These are phyloP conservation scores for Vinca minor DNA, from an alignment of 257 asterid species.

Conservation along the genomic window DNA sequence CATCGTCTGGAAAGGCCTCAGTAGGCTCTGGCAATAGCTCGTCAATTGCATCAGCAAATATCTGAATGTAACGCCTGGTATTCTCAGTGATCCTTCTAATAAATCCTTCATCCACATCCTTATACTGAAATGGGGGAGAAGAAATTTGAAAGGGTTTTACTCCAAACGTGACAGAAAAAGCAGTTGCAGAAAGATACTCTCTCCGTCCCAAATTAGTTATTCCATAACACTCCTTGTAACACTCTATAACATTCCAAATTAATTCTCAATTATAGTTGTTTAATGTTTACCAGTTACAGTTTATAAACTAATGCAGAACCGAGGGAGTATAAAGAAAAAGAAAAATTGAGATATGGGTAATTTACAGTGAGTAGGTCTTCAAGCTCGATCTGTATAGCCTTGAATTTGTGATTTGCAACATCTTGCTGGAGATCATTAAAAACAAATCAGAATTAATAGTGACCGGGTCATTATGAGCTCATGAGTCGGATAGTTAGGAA, in stretches of 20 bases:
- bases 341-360: neutral
- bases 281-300: too few relatives aligned
- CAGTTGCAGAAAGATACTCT: too few relatives aligned
- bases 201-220: too few relatives aligned
- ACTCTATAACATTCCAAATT: too few relatives aligned
- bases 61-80: constrained; percentile 64
- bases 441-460: neutral
- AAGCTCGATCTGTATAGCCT: constrained; percentile 76
- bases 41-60: constrained; percentile 77
- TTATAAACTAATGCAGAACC: too few relatives aligned
- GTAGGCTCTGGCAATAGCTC: constrained; percentile 92
- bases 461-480: neutral
- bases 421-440: constrained; percentile 52
- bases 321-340: neutral
- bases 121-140: constrained; percentile 41
- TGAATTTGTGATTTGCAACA: constrained; percentile 78
- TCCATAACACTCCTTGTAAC: too few relatives aligned
- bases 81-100: constrained; percentile 67
- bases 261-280: too few relatives aligned
- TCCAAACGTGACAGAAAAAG: too few relatives aligned
- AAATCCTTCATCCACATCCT: constrained; percentile 85
- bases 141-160: constrained; percentile 6
- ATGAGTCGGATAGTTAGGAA: neutral
- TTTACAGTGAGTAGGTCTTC: constrained; percentile 70
- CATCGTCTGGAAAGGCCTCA: constrained; percentile 78